Conservation (phyloP, 2,329 filamentous ascomycete genomes). For the Trichoderma endophyticum region DNA sequence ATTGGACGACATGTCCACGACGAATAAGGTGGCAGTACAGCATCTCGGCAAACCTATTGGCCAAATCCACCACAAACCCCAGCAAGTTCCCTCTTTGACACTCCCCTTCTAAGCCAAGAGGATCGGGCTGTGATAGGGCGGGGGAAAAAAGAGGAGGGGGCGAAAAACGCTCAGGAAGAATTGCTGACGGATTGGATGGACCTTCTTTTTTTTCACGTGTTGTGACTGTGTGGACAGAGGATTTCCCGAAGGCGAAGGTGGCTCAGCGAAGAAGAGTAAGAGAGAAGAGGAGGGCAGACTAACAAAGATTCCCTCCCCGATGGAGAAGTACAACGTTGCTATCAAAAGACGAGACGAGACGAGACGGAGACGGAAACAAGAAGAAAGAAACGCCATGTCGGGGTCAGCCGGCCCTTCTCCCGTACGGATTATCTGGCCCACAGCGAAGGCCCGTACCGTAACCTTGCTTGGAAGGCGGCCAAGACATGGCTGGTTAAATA, state of each 20-base stretch:
- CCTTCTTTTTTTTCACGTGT: neutral
- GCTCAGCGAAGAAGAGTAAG: neutral
- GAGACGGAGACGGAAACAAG: neutral
- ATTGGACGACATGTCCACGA: neutral
- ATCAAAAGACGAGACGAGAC: neutral
- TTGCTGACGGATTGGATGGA: neutral
- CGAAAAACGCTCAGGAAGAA: neutral
- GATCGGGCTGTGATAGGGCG: neutral
- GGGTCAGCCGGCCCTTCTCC: neutral
- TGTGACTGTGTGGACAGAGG: neutral
- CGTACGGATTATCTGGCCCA: neutral
- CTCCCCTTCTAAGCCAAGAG: neutral
- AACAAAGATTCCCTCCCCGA: neutral
- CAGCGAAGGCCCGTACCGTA: slow-evolving; percentile 1
- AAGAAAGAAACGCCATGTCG: neutral
- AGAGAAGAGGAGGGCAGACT: neutral
- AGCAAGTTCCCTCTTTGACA: neutral
- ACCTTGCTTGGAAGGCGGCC: slow-evolving; percentile 8
- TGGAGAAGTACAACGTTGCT: slow-evolving; percentile 5
- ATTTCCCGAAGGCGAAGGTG: neutral
- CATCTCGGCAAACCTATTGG: slow-evolving; percentile 1
- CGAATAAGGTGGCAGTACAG: neutral
- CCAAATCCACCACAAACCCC: neutral
- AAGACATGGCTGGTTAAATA: neutral
- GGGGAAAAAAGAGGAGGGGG: neutral